Conservation (phyloP, 345 rosid species). For the Hevea brasiliensis region DNA sequence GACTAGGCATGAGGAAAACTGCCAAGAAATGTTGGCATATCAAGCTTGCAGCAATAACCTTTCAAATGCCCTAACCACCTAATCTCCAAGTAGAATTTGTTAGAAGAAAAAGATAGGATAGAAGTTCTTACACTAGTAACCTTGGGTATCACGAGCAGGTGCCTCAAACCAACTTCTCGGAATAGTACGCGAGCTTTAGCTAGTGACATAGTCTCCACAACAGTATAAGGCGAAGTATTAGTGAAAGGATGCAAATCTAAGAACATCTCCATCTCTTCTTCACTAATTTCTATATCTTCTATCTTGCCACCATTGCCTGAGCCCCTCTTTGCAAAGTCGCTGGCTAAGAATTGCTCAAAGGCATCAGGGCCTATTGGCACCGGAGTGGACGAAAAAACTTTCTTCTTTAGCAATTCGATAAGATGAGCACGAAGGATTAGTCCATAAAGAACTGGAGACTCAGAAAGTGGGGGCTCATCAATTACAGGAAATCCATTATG, state of each 20-base stretch:
- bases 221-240: slow-evolving; percentile 88
- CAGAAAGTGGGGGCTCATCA: slow-evolving; percentile 55
- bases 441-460: slow-evolving; percentile 59
- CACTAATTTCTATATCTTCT: slow-evolving; percentile 65
- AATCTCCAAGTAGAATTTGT: not conserved
- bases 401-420: slow-evolving; percentile 66
- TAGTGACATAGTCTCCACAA: slow-evolving; percentile 92
- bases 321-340: slow-evolving; percentile 77
- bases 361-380: slow-evolving; percentile 36
- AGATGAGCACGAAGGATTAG: slow-evolving; percentile 83
- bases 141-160: slow-evolving; percentile 81
- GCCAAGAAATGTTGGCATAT: not conserved
- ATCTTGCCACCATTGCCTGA: slow-evolving; percentile 56
- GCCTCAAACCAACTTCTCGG: slow-evolving; percentile 84
- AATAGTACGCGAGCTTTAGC: slow-evolving; percentile 85
- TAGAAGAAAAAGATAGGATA: slow-evolving; percentile 9
- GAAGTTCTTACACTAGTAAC: slow-evolving; percentile 53
- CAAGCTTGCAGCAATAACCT: not conserved
- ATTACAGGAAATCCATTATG: slow-evolving; percentile 88
- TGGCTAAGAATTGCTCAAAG: slow-evolving; percentile 47
- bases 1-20: not conserved
- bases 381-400: slow-evolving; percentile 54
- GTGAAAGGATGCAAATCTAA: slow-evolving; percentile 84
- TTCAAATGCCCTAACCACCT: not conserved
- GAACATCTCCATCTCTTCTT: slow-evolving; percentile 88